phyloP scores from a whole-genome alignment of 116 monocot genomes.

The Iris pallida region DNA sequence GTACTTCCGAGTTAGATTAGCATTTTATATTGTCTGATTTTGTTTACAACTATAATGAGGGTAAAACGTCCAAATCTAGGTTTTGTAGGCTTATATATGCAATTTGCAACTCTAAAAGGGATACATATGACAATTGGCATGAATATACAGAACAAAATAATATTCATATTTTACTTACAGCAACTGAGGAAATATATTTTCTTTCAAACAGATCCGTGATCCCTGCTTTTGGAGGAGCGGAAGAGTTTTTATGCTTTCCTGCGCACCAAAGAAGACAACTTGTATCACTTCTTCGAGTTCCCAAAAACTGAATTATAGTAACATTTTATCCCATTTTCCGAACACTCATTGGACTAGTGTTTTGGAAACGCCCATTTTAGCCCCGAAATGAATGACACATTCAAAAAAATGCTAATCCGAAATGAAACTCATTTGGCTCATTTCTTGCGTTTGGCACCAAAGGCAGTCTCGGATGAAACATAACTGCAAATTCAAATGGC shows the following conservation, averaged over 20 bases:
- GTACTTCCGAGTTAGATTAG: too few species aligned
- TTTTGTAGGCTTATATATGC: too few species aligned
- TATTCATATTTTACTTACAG: slow-evolving; percentile 30
- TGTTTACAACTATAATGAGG: too few species aligned
- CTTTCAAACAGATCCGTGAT: slow-evolving; percentile 50
- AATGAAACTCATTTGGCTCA: too few species aligned
- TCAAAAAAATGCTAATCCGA: background rate
- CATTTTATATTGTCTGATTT: too few species aligned
- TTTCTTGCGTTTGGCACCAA: background rate
- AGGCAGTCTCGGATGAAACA: background rate
- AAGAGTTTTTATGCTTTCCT: slow-evolving; percentile 51
- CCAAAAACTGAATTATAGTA: background rate
- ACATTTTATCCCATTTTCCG: background rate
- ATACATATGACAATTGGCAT: background rate
- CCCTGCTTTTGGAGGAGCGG: slow-evolving; percentile 35
- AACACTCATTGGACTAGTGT: too few species aligned
- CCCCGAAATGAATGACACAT: background rate
- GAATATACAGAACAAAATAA: too few species aligned
- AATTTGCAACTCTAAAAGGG: background rate
- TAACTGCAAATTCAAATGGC: background rate
- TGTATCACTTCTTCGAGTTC: too few species aligned
- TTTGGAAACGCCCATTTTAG: too few species aligned
- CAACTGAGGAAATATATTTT: slow-evolving; percentile 37
- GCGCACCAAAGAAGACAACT: background rate
- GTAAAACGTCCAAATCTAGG: too few species aligned